Percentiles rank a stretch among this genome's conserved stretches.
phyloP scores from a whole-genome alignment of 169 alveolate species.

The Cryptosporidium baileyi region DNA sequence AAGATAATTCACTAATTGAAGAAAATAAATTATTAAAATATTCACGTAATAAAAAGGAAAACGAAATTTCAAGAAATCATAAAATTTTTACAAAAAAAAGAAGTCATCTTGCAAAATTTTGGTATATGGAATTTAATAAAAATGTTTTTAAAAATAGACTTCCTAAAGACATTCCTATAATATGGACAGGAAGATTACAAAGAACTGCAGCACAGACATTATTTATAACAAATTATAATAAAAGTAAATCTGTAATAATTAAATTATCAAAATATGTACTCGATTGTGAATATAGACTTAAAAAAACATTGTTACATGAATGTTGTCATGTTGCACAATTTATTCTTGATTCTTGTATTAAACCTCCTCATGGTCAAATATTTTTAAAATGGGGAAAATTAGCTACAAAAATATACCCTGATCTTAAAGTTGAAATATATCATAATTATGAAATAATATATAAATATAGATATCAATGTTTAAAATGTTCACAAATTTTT shows the following conservation, averaged over 20 bases:
- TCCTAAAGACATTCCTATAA: conserved; percentile 49
- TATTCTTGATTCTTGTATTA: conserved; percentile 38
- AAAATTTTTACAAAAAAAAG: conserved; percentile 20
- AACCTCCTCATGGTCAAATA: conserved; percentile 67
- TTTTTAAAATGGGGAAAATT: conserved; percentile 68
- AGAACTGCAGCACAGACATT: conserved; percentile 67
- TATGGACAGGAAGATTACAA: conserved; percentile 65
- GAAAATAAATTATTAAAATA: background rate
- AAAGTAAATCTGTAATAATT: conserved; percentile 17
- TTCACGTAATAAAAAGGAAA: background rate
- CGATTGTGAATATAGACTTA: conserved; percentile 58
- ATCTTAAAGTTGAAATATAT: conserved; percentile 52
- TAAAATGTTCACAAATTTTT: conserved; percentile 51
- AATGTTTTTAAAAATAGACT: conserved; percentile 40
- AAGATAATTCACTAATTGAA: background rate
- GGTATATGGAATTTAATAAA: conserved; percentile 45
- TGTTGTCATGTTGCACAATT: conserved; percentile 70
- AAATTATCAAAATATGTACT: conserved; percentile 58
- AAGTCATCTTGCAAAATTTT: background rate
- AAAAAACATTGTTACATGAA: conserved; percentile 50
- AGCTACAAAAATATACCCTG: conserved; percentile 55
- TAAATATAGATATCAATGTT: conserved; percentile 57
- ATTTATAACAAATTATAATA: conserved; percentile 27
- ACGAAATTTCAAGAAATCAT: background rate
- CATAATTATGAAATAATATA: conserved; percentile 59